Conservation (phyloP, 1,284 basidiomycete genomes). For the Fomitopsis schrenkii region DNA sequence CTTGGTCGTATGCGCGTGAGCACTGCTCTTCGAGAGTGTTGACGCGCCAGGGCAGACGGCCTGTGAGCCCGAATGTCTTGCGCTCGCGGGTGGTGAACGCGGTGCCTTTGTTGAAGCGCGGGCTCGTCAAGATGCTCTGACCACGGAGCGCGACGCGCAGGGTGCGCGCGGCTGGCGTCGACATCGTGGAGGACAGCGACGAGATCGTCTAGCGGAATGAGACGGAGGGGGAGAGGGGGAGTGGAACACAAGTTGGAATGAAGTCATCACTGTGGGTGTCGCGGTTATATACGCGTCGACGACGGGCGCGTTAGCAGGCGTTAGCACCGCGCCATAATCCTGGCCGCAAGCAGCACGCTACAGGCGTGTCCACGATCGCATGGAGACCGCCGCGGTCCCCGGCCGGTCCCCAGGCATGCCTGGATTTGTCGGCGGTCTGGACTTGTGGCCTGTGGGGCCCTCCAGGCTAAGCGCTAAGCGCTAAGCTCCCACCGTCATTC, state of each 20-base stretch:
- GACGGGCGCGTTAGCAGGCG: background rate
- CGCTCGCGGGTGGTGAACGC: conserved; percentile 70
- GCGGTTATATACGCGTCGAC: conserved; percentile 8
- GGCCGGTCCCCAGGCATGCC: background rate
- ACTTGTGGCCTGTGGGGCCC: too few species aligned
- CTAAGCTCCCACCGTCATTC: background rate
- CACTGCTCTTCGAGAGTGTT: conserved; percentile 78
- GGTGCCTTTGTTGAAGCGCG: conserved; percentile 70
- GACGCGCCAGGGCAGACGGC: conserved; percentile 71
- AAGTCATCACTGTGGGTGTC: background rate
- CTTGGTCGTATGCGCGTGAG: conserved; percentile 67
- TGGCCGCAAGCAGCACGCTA: background rate
- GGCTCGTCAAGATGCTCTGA: conserved; percentile 55
- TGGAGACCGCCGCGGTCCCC: background rate
- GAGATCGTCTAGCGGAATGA: background rate
- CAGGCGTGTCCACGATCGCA: background rate
- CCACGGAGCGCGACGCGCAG: conserved; percentile 55
- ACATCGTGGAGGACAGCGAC: conserved; percentile 11
- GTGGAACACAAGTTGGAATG: background rate
- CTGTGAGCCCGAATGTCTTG: conserved; percentile 66
- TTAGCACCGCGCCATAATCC: background rate
- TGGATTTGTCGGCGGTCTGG: background rate
- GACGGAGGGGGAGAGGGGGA: background rate
- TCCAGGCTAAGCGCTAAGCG: background rate
- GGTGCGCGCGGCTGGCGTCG: conserved; percentile 18